Evolutionary conservation across 108 stramenopile genomes (phyloP).

Genomic region (Thalassiosira profunda): DNA sequence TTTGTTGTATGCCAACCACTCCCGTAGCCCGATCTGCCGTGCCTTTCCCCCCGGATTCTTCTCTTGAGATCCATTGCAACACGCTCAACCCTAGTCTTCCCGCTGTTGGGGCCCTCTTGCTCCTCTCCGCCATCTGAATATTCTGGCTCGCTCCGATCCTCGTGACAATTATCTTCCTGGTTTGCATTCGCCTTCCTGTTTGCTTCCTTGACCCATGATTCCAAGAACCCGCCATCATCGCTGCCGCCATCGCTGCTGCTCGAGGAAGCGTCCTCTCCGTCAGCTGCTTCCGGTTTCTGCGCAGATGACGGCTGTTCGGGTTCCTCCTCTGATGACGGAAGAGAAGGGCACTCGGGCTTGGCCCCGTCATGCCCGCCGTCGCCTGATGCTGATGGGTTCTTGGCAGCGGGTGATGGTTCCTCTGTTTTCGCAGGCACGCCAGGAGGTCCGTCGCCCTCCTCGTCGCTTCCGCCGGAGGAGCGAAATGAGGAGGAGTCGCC

Average conservation of each 20-base stretch:
- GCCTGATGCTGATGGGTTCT: not conserved
- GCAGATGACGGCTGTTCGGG: not conserved
- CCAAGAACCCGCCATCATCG: conserved; percentile 28
- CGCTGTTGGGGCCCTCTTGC: not conserved
- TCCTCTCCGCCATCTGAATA: not conserved
- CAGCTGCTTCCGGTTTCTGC: not conserved
- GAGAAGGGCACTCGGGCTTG: not conserved
- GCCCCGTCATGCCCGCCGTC: not conserved
- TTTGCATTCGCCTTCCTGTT: not conserved
- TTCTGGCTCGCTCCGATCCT: not conserved
- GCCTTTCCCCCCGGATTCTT: not conserved
- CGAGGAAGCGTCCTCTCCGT: conserved; percentile 2
- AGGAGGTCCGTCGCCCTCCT: not conserved
- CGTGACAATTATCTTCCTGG: too few relatives aligned
- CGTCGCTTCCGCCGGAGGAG: not conserved
- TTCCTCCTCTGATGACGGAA: not conserved
- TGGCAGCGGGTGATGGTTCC: not conserved
- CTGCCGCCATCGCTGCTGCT: conserved; percentile 17
- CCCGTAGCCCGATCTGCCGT: not conserved
- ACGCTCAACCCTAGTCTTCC: not conserved
- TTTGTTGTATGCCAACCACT: not conserved
- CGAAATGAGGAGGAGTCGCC: conserved; percentile 8
- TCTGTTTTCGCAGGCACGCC: not conserved
- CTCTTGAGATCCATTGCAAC: not conserved
- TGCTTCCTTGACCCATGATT: conserved; percentile 17